A percentile compares a stretch with the other conserved stretches of the same genome.
Evolutionary conservation across 495 filamentous ascomycete genomes (phyloP).

Genomic region (Aspergillus leporis): DNA sequence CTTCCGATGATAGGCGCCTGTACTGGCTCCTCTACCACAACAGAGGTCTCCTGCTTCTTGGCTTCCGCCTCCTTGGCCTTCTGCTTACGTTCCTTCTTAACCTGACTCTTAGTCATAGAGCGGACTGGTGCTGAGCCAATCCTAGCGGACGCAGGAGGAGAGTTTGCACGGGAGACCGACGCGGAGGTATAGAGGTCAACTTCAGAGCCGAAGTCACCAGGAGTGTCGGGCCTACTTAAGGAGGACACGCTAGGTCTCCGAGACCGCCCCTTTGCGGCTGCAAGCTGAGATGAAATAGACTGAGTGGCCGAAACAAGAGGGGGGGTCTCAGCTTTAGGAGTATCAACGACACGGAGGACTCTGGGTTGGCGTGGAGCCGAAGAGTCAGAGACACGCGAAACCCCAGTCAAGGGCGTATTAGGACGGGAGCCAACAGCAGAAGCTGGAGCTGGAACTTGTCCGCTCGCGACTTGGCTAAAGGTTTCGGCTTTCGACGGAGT

Average conservation of each 20-base stretch:
- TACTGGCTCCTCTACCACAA: conserved; percentile 57
- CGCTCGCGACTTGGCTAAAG: conserved; percentile 16
- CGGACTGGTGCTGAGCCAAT: conserved; percentile 77
- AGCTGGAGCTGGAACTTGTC: conserved; percentile 21
- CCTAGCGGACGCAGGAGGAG: conserved; percentile 72
- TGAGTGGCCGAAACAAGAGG: conserved; percentile 35
- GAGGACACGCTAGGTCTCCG: conserved; percentile 61
- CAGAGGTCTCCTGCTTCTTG: conserved; percentile 55
- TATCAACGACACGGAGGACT: conserved; percentile 69
- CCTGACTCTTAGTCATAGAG: conserved; percentile 83
- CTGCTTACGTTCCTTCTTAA: conserved; percentile 78
- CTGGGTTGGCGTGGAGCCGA: conserved; percentile 47
- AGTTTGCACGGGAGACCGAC: conserved; percentile 80
- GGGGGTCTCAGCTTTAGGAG: conserved; percentile 67
- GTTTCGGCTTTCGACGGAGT: conserved; percentile 26
- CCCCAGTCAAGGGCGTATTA: conserved; percentile 39
- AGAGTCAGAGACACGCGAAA: conserved; percentile 50
- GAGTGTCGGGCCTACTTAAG: conserved; percentile 71
- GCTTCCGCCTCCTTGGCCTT: conserved; percentile 64
- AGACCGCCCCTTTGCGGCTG: conserved; percentile 48
- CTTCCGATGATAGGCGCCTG: conserved; percentile 82
- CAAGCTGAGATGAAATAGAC: conserved; percentile 41
- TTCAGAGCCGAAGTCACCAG: conserved; percentile 76
- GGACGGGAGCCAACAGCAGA: conserved; percentile 35
- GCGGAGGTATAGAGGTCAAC: conserved; percentile 74